Evolutionary conservation across 2,329 filamentous ascomycete genomes (phyloP), one percentile per base, ranked within the genome.

Genomic region (Cercospora canescens): DNA sequence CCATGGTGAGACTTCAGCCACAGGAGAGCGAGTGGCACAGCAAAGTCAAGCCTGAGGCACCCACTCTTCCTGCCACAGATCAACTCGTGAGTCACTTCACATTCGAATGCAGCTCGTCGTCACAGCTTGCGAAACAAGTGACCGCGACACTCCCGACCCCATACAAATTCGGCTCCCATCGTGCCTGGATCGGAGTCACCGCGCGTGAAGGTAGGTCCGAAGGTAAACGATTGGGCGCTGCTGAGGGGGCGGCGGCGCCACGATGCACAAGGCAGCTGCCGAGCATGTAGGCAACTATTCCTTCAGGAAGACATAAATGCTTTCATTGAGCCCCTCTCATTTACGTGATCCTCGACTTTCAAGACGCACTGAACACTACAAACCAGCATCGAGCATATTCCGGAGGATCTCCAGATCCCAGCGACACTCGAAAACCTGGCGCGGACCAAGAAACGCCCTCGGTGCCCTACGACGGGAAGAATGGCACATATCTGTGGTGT

Each of bases 401-500:
- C 41, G 12, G 41, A 45, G 14, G n/a, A 24, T 2, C 41, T 45
- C 41, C 8, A 21, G 8, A 24, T 45, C 11, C 18, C 41, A 45
- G 18, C 41, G 41, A 45, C 41, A 45, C 41, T n/a, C 41, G 41
- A 24, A 6, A 45, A 52, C n/a, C 45, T 28, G 24, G 21, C 45
- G 6, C 45, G 24, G 16, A 52, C 45, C 6, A 52, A 45, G 54
- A n/a, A 16, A 56, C 21, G 30, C n/a, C 12, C 18, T 34, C n/a
- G 26, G 21, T 3, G 37, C 16, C 18, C 11, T 28, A n/a, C 16
- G 16, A 34, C 18, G 28, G 4, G 12, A 6, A 48, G 39, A 30
- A 61, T 61, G 59, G 14, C 39, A 14, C 70, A 76, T 60, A 69
- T 77, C 61, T 76, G 75, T 62, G 76, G 76, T 14, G 71, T 72